Evolutionary conservation across 768 basidiomycete species (phyloP), one percentile per base, ranked within the genome.

Genomic region (Psilocybe sp.): DNA sequence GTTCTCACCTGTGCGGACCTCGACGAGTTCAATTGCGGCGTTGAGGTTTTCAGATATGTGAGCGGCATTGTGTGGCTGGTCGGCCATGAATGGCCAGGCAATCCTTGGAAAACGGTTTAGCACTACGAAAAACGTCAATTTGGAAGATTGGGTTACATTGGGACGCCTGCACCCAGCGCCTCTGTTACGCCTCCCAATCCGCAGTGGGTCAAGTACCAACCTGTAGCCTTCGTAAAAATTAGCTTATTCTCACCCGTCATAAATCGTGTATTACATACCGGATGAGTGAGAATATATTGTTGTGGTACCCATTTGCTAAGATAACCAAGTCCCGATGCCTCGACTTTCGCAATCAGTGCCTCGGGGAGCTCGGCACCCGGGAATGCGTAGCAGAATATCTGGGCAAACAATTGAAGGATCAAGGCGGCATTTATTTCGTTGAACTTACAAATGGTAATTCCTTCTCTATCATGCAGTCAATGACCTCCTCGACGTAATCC

Each of bases 131-230:
- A 15, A 15, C 10, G 16, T 35, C 14, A 44, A 20, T 44, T n/a
- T 8, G 37, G 3, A 5, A 8, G 12, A 16, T 11, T 18, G 11
- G 9, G 47, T 41, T 44, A 54, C 56, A 57, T 35, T 5, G 56
- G 56, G 18, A 51, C 43, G 5, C 56, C 52, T 14, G 40, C 33
- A 14, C 38, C 52, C 5, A 57, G 42, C 2, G 52, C 37, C 20
- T 57, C 56, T 10, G 46, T 46, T n/a, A 57, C 47, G 15, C 56
- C 47, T 15, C 52, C 52, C n/a, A 51, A 44, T 12, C 56, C 56
- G 12, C 52, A 47, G 35, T 57, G 56, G 5, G 52, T 51, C 10
- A 57, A 40, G 35, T 53, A 57, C 52, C 56, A 57, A 3, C 56
- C 56, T 9, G 56, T 57, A 0, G 52, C 56, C 56, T n/a, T 57